These are phyloP conservation scores for Daedaleopsis sinensis DNA, from an alignment of 768 basidiomycete genomes.

Conservation along the genomic window DNA sequence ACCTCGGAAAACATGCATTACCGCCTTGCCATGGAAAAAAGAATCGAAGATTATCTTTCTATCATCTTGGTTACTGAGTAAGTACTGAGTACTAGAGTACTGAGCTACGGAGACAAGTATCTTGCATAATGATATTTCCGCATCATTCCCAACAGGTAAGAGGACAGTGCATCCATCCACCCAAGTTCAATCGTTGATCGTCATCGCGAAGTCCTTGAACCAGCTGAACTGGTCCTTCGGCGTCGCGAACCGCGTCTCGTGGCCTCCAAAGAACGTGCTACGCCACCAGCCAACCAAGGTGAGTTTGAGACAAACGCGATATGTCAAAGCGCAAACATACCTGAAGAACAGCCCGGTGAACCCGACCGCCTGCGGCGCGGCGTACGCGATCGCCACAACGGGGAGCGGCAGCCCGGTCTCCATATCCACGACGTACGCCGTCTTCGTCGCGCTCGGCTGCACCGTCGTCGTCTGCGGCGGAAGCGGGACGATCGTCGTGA, in stretches of 20 bases:
- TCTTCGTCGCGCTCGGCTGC: slow-evolving; percentile 8
- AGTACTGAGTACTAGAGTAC: no score
- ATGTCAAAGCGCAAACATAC: slow-evolving; percentile 34
- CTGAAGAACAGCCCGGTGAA: slow-evolving; percentile 74
- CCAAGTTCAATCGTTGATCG: slow-evolving; percentile 22
- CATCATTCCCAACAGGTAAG: background rate
- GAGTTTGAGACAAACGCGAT: background rate
- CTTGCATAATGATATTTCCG: no score
- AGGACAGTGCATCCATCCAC: background rate
- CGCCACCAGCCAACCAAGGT: background rate
- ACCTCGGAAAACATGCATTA: background rate
- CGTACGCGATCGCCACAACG: background rate
- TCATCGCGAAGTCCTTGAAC: slow-evolving; percentile 71
- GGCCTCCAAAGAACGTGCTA: slow-evolving; percentile 82
- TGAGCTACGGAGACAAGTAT: no score
- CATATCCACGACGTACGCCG: slow-evolving; percentile 11
- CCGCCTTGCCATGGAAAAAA: no score
- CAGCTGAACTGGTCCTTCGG: slow-evolving; percentile 76
- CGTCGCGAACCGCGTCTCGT: slow-evolving; percentile 64
- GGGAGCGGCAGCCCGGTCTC: slow-evolving; percentile 7
- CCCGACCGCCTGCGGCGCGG: slow-evolving; percentile 30
- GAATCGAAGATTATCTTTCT: no score
- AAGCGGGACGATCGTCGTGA: background rate
- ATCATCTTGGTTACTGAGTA: no score
- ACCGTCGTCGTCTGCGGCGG: slow-evolving; percentile 12